A percentile compares a stretch with the other conserved stretches of the same genome.
phyloP scores from a whole-genome alignment of 2,329 filamentous ascomycete genomes.

The Verticillium nonalfalfae region DNA sequence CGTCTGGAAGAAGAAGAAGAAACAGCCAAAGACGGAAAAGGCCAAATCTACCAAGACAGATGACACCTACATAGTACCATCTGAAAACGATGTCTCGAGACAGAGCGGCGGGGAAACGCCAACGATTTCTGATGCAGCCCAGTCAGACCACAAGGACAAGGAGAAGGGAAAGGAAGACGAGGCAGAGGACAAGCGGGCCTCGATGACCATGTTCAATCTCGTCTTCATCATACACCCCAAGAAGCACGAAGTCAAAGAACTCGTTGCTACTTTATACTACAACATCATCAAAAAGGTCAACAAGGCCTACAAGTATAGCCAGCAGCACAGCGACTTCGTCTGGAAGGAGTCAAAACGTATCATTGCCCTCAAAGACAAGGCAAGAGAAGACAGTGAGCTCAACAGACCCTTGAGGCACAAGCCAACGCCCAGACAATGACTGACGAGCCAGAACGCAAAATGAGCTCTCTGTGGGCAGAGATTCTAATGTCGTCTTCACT shows the following conservation, averaged over 20 bases:
- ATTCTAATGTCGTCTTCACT: constrained; percentile 69
- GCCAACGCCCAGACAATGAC: background rate
- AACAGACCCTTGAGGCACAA: background rate
- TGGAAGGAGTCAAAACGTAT: constrained; percentile 87
- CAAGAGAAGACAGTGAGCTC: constrained; percentile 56
- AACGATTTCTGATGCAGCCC: constrained; percentile 2
- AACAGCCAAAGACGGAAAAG: constrained; percentile 25
- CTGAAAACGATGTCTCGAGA: constrained; percentile 11
- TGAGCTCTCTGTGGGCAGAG: constrained; percentile 63
- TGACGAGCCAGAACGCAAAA: constrained; percentile 40
- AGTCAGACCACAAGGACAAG: constrained; percentile 18
- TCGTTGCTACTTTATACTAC: constrained; percentile 73
- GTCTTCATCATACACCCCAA: constrained; percentile 86
- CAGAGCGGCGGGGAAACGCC: constrained; percentile 23
- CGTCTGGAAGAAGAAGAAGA: constrained; percentile 64
- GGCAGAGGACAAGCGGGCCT: constrained; percentile 55
- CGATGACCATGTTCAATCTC: constrained; percentile 96
- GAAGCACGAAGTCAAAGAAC: constrained; percentile 66
- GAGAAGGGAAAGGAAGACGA: constrained; percentile 34
- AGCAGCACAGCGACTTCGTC: constrained; percentile 84
- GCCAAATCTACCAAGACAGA: constrained; percentile 14
- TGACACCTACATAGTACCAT: constrained; percentile 17
- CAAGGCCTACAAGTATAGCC: constrained; percentile 87
- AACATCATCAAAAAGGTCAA: constrained; percentile 90
- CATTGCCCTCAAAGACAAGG: constrained; percentile 73